Evolutionary conservation across 2,329 filamentous ascomycete species (phyloP), one percentile per base, ranked within the genome.

Genomic region (Claviceps sorghi): DNA sequence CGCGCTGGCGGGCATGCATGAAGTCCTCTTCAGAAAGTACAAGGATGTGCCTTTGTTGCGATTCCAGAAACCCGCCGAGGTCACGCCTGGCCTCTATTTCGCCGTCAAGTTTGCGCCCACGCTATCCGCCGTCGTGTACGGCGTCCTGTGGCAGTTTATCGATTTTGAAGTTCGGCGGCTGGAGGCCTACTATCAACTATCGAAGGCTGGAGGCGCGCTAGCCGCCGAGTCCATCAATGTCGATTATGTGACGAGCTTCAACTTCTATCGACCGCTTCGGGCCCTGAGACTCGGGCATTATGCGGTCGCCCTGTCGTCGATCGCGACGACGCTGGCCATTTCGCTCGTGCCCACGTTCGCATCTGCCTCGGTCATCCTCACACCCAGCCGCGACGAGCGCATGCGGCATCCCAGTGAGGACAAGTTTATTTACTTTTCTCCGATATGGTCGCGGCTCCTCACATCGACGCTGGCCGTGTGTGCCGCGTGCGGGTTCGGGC

Each of bases 221-320:
- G 82, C 81, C 0, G 76, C 76, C 41, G 77, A 80, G 61, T 85
- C 81, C 0, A 76, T 88, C 60, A 88, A 87, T 56, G 82, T 86
- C 55, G 82, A 87, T 63, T 88, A 88, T 54, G 74, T 86, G 45
- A 86, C 83, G 5, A 76, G 79, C 58, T 78, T 83, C 67, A 81
- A 76, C 59, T 79, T 85, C 59, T 65, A 83, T 41, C 74, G 82
- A 2, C 84, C 84, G 0, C 64, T 87, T 4, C 72, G 76, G 46
- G 83, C 84, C 1, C 60, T 86, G 2, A 71, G 71, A 54, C 75
- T 78, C 56, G 74, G 73, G 45, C 84, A 88, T 59, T 84, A 82
- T 61, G 82, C 84, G 0, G 84, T 88, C 6, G 77, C 77, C 0
- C 69, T 83, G 15, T 86, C 82, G 0, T 84, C 83, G 0, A 57